Percentiles rank a stretch among this genome's conserved stretches.
phyloP scores from a whole-genome alignment of 225 moss, liverwort and hornwort species.

The Lunularia cruciata region DNA sequence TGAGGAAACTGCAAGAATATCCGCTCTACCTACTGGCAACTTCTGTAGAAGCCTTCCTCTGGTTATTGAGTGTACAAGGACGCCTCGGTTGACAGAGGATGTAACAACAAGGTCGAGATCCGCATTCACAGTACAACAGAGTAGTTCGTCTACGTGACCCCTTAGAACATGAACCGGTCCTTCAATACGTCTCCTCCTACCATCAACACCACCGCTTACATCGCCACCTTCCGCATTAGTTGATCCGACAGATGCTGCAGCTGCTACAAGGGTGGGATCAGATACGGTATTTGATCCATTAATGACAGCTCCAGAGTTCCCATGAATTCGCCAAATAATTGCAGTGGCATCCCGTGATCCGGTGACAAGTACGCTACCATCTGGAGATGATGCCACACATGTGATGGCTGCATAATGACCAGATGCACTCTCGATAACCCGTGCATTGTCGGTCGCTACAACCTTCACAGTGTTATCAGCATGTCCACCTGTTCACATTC shows the following conservation, averaged over 20 bases:
- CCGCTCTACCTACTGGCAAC: conserved; percentile 82
- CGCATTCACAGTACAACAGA: conserved; percentile 79
- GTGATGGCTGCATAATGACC: conserved; percentile 93
- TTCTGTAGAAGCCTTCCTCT: conserved; percentile 78
- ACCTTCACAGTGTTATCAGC: conserved; percentile 95
- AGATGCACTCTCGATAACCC: conserved; percentile 79
- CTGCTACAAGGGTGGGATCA: conserved; percentile 79
- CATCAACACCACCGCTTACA: conserved; percentile 61
- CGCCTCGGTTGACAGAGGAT: conserved; percentile 71
- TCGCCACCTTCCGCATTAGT: conserved; percentile 48
- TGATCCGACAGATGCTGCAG: conserved; percentile 61
- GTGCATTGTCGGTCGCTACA: conserved; percentile 79
- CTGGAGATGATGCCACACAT: conserved; percentile 83
- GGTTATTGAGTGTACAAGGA: conserved; percentile 84
- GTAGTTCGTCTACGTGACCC: conserved; percentile 83
- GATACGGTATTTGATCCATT: conserved; percentile 63
- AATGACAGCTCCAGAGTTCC: conserved; percentile 50
- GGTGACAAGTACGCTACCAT: conserved; percentile 84
- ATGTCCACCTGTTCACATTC: conserved; percentile 75
- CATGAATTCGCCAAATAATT: conserved; percentile 89
- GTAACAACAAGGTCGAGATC: conserved; percentile 92
- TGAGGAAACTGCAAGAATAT: conserved; percentile 70
- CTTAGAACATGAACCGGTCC: conserved; percentile 87
- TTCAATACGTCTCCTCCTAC: conserved; percentile 81
- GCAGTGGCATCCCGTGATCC: conserved; percentile 91